Evolutionary conservation across 2,329 filamentous ascomycete species (phyloP).

Genomic region (Myriangium duriaei): DNA sequence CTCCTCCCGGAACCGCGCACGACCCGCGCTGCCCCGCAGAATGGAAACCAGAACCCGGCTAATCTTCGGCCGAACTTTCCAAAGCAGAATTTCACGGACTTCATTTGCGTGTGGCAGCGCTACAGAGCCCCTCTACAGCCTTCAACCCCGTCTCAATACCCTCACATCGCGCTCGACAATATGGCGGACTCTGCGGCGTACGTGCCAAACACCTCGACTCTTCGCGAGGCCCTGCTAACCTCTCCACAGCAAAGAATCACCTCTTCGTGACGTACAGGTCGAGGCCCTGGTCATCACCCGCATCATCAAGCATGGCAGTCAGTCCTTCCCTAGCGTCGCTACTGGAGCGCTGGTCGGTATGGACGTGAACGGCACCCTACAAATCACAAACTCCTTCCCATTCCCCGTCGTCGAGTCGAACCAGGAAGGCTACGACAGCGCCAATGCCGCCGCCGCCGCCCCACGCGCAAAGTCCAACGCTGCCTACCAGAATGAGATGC

Average conservation of each 20-base stretch:
- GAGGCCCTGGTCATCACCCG: slow-evolving; percentile 62
- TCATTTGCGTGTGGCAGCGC: background rate
- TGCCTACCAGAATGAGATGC: slow-evolving; percentile 90
- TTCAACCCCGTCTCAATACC: background rate
- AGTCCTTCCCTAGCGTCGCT: slow-evolving; percentile 74
- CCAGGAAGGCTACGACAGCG: slow-evolving; percentile 50
- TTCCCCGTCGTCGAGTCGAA: slow-evolving; percentile 71
- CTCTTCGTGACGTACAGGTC: slow-evolving; percentile 14
- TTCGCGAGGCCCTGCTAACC: too few relatives aligned
- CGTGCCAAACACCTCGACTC: too few relatives aligned
- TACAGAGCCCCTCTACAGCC: background rate
- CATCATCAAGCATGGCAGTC: slow-evolving; percentile 89
- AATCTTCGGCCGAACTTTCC: background rate
- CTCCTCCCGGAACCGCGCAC: too few relatives aligned
- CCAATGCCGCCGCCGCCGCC: slow-evolving; percentile 69
- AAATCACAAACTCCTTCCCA: slow-evolving; percentile 90
- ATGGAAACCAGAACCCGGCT: too few relatives aligned
- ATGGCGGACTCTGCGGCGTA: slow-evolving; percentile 13
- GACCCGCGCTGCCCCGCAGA: too few relatives aligned
- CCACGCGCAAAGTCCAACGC: slow-evolving; percentile 85
- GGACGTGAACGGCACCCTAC: slow-evolving; percentile 68
- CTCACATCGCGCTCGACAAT: slow-evolving; percentile 8
- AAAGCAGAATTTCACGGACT: background rate
- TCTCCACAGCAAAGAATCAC: slow-evolving; percentile 11
- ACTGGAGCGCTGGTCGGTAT: slow-evolving; percentile 89